Percentiles rank a stretch among this genome's conserved stretches.
These are phyloP conservation scores for Phytophthora citricola DNA, from an alignment of 352 stramenopile genomes.

Conservation along the genomic window DNA sequence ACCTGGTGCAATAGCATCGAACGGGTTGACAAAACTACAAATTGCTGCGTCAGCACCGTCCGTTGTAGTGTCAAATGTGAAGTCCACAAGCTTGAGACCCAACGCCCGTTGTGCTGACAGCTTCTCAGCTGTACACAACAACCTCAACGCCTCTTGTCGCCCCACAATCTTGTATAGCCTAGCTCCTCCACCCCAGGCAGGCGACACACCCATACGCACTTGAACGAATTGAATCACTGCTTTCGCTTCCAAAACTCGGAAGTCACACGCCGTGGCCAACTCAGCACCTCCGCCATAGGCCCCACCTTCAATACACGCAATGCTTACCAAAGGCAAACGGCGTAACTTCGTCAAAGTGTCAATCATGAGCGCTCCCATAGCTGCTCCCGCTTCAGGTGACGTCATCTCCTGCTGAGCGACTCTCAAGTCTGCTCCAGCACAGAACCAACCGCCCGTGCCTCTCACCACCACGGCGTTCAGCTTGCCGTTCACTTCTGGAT, in stretches of 20 bases:
- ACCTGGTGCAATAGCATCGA: conserved; percentile 65
- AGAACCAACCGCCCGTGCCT: conserved; percentile 80
- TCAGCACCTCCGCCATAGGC: conserved; percentile 88
- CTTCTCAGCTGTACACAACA: conserved; percentile 79
- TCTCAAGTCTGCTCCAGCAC: conserved; percentile 80
- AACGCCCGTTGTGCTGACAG: conserved; percentile 52
- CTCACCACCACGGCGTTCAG: conserved; percentile 73
- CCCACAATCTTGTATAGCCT: conserved; percentile 84
- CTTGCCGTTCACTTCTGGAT: conserved; percentile 49
- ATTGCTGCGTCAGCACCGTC: conserved; percentile 38
- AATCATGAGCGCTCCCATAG: conserved; percentile 80
- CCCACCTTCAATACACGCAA: conserved; percentile 80
- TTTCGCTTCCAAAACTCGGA: conserved; percentile 64
- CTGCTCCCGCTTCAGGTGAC: conserved; percentile 63
- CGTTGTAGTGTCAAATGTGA: conserved; percentile 48
- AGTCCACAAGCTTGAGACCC: conserved; percentile 74
- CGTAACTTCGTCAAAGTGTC: conserved; percentile 76
- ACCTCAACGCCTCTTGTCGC: conserved; percentile 64
- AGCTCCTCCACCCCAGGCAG: conserved; percentile 83
- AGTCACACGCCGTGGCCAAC: conserved; percentile 85
- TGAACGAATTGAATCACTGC: conserved; percentile 90
- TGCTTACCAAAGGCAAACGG: conserved; percentile 79
- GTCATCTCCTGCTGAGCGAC: conserved; percentile 82
- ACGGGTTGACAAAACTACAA: conserved; percentile 61
- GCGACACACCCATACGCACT: conserved; percentile 80